Conservation (phyloP, 495 filamentous ascomycete genomes). For the Daldinia vernicosa region DNA sequence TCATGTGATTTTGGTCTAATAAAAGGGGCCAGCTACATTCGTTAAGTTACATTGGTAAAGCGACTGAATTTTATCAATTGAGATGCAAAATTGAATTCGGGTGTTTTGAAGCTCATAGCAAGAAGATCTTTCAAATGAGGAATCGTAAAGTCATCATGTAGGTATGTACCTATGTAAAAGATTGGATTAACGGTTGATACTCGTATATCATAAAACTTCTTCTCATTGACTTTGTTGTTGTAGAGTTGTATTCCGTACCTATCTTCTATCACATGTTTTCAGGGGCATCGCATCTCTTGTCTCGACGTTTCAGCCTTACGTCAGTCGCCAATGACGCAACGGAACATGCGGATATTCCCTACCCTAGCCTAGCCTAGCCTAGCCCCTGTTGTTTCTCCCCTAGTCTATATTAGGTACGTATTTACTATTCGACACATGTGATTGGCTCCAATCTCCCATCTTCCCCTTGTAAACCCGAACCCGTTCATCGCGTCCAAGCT, state of each 20-base stretch:
- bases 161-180: background rate
- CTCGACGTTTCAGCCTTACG: conserved; percentile 37
- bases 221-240: background rate
- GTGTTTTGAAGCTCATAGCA: background rate
- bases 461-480: conserved; percentile 15
- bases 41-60: background rate
- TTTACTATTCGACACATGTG: background rate
- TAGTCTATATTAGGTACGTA: conserved; percentile 2
- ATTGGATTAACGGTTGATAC: background rate
- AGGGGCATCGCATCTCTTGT: conserved; percentile 4
- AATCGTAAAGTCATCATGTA: background rate
- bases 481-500: conserved; percentile 14
- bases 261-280: conserved; percentile 6
- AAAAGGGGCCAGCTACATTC: background rate
- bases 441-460: background rate
- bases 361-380: too few relatives aligned
- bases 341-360: background rate
- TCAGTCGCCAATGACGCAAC: conserved; percentile 6
- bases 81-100: background rate
- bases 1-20: background rate
- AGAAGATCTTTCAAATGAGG: background rate
- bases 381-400: background rate
- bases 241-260: too few relatives aligned
- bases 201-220: background rate
- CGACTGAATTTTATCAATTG: background rate